A percentile compares a stretch with the other conserved stretches of the same genome.
Conservation (phyloP, 139 green algal genomes). For the Tetratostichococcus sp. region DNA sequence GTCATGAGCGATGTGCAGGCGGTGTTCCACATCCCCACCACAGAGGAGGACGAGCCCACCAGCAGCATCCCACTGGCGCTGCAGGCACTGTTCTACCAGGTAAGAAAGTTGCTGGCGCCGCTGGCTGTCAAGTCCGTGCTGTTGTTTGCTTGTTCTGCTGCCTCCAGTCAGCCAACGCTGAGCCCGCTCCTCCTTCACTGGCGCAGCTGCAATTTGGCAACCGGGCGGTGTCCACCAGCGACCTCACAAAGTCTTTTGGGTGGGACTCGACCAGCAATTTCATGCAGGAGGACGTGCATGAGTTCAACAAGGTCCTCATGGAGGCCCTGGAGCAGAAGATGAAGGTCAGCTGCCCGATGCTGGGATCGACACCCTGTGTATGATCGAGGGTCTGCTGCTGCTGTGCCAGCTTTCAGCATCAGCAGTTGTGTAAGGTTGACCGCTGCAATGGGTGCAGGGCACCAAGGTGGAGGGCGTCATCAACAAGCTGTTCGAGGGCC, state of each 20-base stretch:
- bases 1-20: slow-evolving; percentile 42
- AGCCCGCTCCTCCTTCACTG: no score
- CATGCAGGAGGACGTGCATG: slow-evolving; percentile 98
- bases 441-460: slow-evolving; percentile 57
- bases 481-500: slow-evolving; percentile 90
- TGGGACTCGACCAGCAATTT: slow-evolving; percentile 93
- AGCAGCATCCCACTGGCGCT: slow-evolving; percentile 89
- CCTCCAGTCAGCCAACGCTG: no score
- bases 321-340: slow-evolving; percentile 99
- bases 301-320: slow-evolving; percentile 93
- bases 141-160: no score
- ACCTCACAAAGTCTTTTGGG: slow-evolving; percentile 95
- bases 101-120: no score
- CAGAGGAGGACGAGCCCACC: slow-evolving; percentile 64
- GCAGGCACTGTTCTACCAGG: slow-evolving; percentile 95
- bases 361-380: slow-evolving; percentile 1
- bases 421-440: no score
- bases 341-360: slow-evolving; percentile 76
- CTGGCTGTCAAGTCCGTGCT: no score
- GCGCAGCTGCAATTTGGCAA: slow-evolving; percentile 79
- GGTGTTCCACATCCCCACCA: slow-evolving; percentile 96
- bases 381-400: no score
- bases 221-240: slow-evolving; percentile 81
- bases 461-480: slow-evolving; percentile 90
- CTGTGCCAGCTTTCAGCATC: background rate